phyloP scores from a whole-genome alignment of 768 basidiomycete genomes.

The Coprinopsis sp. region DNA sequence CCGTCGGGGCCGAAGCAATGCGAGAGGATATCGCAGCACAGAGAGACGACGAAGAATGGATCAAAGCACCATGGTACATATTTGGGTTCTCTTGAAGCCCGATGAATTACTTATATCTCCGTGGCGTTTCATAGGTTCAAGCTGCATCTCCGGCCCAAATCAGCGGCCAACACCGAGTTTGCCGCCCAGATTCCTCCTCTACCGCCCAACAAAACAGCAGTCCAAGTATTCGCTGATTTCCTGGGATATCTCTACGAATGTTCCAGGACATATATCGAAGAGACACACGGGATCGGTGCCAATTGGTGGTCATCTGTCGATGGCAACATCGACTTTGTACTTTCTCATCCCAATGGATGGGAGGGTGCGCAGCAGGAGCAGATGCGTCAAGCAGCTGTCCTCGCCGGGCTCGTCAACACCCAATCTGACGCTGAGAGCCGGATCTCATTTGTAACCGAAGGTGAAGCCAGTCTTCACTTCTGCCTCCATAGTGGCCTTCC shows the following conservation, averaged over 20 bases:
- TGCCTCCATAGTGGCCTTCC: constrained; percentile 24
- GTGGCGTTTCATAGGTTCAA: constrained; percentile 24
- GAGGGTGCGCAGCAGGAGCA: constrained; percentile 46
- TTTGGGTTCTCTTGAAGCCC: constrained; percentile 10
- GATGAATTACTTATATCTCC: constrained; percentile 7
- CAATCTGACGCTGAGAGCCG: constrained; percentile 28
- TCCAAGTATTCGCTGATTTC: constrained; percentile 38
- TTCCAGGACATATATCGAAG: constrained; percentile 32
- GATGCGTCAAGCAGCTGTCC: constrained; percentile 43
- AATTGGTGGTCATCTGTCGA: constrained; percentile 21
- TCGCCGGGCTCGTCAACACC: constrained; percentile 38
- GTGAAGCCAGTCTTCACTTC: constrained; percentile 51
- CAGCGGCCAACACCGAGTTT: constrained; percentile 2
- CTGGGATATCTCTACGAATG: constrained; percentile 36
- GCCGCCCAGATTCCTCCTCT: constrained; percentile 20
- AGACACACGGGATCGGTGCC: constrained; percentile 30
- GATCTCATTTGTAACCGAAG: constrained; percentile 48
- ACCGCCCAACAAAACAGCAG: constrained; percentile 29
- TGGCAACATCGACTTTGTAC: constrained; percentile 32
- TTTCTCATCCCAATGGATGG: constrained; percentile 54
- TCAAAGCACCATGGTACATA: constrained; percentile 41
- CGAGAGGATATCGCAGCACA: constrained; percentile 30
- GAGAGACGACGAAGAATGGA: constrained; percentile 43
- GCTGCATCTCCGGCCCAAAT: constrained; percentile 15
- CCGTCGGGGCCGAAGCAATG: constrained; percentile 40